These are phyloP conservation scores for Rhytidhysteron rufulum DNA, from an alignment of 2,329 filamentous ascomycete genomes.

Conservation along the genomic window DNA sequence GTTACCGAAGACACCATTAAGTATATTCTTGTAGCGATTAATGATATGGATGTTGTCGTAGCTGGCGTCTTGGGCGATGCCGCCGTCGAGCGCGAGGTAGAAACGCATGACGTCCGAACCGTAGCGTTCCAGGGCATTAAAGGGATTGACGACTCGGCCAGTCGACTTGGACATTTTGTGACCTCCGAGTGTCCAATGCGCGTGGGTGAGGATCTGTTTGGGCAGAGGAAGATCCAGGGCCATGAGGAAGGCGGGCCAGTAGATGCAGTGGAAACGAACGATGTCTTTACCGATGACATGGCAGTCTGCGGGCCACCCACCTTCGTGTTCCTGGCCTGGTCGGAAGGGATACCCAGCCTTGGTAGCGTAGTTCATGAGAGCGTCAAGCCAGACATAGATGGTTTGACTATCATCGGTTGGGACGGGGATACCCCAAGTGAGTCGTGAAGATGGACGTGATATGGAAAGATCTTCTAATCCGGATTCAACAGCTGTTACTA, in stretches of 20 bases:
- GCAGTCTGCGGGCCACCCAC: slow-evolving; percentile 84
- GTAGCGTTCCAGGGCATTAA: slow-evolving; percentile 85
- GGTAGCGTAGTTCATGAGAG: slow-evolving; percentile 89
- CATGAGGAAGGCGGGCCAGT: slow-evolving; percentile 96
- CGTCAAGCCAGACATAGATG: slow-evolving; percentile 98
- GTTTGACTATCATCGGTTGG: slow-evolving; percentile 82
- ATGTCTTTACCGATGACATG: slow-evolving; percentile 98
- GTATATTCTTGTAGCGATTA: slow-evolving; percentile 70
- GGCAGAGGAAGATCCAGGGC: slow-evolving; percentile 77
- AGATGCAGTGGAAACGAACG: slow-evolving; percentile 88
- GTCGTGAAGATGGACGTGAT: slow-evolving; percentile 72
- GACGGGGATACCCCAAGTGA: slow-evolving; percentile 86
- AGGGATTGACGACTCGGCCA: slow-evolving; percentile 92
- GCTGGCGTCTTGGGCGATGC: slow-evolving; percentile 71
- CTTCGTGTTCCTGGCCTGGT: slow-evolving; percentile 57
- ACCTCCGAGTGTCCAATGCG: slow-evolving; percentile 89
- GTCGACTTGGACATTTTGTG: slow-evolving; percentile 96
- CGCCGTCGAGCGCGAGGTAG: slow-evolving; percentile 79
- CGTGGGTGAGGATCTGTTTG: slow-evolving; percentile 78
- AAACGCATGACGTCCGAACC: slow-evolving; percentile 85
- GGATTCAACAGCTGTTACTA: slow-evolving; percentile 70
- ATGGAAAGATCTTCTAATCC: slow-evolving; percentile 85
- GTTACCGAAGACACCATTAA: slow-evolving; percentile 79
- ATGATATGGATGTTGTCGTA: slow-evolving; percentile 80
- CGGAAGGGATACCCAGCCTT: slow-evolving; percentile 81